These are phyloP conservation scores for Gymnopus androsaceus DNA, from an alignment of 1,284 basidiomycete genomes.

Conservation along the genomic window DNA sequence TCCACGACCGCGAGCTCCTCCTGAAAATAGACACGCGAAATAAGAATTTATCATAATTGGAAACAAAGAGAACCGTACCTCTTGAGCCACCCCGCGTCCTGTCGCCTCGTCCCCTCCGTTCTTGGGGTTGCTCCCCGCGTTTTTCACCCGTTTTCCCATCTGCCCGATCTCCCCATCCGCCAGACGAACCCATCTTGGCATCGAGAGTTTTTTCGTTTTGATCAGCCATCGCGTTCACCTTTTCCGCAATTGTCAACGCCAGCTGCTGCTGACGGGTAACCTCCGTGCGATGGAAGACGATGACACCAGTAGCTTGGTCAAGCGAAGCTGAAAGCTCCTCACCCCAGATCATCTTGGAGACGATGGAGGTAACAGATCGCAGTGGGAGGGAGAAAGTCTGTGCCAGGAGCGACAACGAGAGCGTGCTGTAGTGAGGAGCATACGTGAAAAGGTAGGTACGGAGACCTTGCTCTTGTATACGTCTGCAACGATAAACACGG, in stretches of 20 bases:
- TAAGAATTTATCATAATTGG: neutral
- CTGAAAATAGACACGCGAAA: constrained; percentile 31
- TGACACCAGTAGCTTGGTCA: constrained; percentile 84
- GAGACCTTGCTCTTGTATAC: constrained; percentile 97
- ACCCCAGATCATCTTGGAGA: constrained; percentile 99
- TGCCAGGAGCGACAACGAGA: constrained; percentile 86
- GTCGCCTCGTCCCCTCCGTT: constrained; percentile 71
- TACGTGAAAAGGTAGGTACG: constrained; percentile 99
- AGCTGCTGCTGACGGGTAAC: constrained; percentile 89
- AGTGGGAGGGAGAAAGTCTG: constrained; percentile 85
- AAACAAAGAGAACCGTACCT: constrained; percentile 40
- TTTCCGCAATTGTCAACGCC: constrained; percentile 86
- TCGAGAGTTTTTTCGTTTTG: constrained; percentile 96
- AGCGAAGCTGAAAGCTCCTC: constrained; percentile 94
- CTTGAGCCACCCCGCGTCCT: constrained; percentile 57
- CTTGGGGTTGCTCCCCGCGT: constrained; percentile 73
- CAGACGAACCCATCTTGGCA: constrained; percentile 74
- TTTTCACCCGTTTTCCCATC: constrained; percentile 78
- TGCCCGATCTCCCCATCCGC: constrained; percentile 68
- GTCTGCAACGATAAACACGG: constrained; percentile 47
- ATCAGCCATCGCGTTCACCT: constrained; percentile 86
- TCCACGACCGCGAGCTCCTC: constrained; percentile 65
- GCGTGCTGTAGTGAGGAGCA: constrained; percentile 89
- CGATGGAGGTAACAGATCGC: constrained; percentile 84
- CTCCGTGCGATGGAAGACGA: constrained; percentile 91